A percentile compares a stretch with the other conserved stretches of the same genome.
These are phyloP conservation scores for Aspergillus sp. DNA, from an alignment of 2,329 filamentous ascomycete species.

Conservation along the genomic window DNA sequence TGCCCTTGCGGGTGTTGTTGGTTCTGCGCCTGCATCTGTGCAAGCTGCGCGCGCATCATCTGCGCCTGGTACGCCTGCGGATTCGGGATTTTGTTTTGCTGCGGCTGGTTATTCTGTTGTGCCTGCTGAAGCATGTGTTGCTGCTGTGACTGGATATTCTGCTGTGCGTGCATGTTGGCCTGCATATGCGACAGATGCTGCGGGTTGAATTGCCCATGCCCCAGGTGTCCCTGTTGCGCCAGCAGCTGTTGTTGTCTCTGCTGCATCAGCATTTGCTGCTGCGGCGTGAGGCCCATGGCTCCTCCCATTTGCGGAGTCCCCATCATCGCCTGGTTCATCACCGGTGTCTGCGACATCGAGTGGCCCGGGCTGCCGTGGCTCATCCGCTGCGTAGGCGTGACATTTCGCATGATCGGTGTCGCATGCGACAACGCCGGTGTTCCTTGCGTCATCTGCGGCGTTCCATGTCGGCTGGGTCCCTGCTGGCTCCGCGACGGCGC, in stretches of 20 bases:
- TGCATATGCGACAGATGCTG: slow-evolving; percentile 35
- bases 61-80: slow-evolving; percentile 31
- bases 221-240: slow-evolving; percentile 27
- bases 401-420: slow-evolving; percentile 40
- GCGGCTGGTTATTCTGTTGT: slow-evolving; percentile 23
- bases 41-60: slow-evolving; percentile 28
- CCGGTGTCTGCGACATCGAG: slow-evolving; percentile 35
- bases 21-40: slow-evolving; percentile 31
- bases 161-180: slow-evolving; percentile 37
- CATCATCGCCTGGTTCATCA: slow-evolving; percentile 36
- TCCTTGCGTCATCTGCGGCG: slow-evolving; percentile 39
- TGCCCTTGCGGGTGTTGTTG: slow-evolving; percentile 19
- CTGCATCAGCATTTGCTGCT: slow-evolving; percentile 30
- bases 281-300: slow-evolving; percentile 28
- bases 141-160: slow-evolving; percentile 36
- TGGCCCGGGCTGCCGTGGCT: slow-evolving; percentile 37
- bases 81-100: slow-evolving; percentile 18
- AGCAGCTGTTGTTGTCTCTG: slow-evolving; percentile 31
- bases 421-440: slow-evolving; percentile 39
- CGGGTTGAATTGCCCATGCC: slow-evolving; percentile 27
- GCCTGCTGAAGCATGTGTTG: slow-evolving; percentile 31
- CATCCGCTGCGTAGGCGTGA: slow-evolving; percentile 39
- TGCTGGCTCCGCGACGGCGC: slow-evolving; percentile 36
- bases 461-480: slow-evolving; percentile 39
- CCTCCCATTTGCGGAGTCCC: slow-evolving; percentile 30